Evolutionary conservation across 306 rosid species (phyloP).

Genomic region (Dalbergia cultrata): DNA sequence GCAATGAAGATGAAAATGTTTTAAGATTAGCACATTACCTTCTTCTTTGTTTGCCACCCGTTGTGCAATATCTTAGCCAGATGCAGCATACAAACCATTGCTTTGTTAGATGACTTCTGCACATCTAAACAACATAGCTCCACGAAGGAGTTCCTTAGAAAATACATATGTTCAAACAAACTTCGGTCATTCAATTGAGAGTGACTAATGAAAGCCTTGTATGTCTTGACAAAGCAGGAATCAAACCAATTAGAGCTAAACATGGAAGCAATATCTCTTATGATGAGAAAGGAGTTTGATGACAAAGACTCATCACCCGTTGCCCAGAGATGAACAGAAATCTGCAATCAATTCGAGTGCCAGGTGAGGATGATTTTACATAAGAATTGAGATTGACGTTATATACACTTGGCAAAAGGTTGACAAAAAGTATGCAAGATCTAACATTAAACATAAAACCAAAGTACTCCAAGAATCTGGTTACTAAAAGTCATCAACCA

Average conservation of each 20-base stretch:
- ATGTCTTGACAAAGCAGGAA: conserved; percentile 75
- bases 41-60: conserved; percentile 73
- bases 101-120: conserved; percentile 76
- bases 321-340: conserved; percentile 88
- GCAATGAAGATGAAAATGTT: conserved; percentile 26
- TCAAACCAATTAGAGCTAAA: conserved; percentile 71
- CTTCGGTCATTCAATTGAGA: conserved; percentile 68
- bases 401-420: conserved; percentile 10
- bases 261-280: conserved; percentile 70
- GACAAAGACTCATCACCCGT: conserved; percentile 76
- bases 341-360: conserved; percentile 64
- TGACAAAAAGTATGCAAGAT: neutral
- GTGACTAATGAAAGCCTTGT: conserved; percentile 75
- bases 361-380: conserved; percentile 38
- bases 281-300: conserved; percentile 72
- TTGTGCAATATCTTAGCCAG: conserved; percentile 74
- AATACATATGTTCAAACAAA: conserved; percentile 62
- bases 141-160: conserved; percentile 77
- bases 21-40: conserved; percentile 70
- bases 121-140: conserved; percentile 85
- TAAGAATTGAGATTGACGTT: conserved; percentile 20
- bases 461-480: conserved; percentile 1
- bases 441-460: conserved; percentile 24
- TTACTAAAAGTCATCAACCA: conserved; percentile 13
- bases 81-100: conserved; percentile 61